phyloP scores from a whole-genome alignment of 2,329 filamentous ascomycete genomes.

The Pyrenophora graminea region DNA sequence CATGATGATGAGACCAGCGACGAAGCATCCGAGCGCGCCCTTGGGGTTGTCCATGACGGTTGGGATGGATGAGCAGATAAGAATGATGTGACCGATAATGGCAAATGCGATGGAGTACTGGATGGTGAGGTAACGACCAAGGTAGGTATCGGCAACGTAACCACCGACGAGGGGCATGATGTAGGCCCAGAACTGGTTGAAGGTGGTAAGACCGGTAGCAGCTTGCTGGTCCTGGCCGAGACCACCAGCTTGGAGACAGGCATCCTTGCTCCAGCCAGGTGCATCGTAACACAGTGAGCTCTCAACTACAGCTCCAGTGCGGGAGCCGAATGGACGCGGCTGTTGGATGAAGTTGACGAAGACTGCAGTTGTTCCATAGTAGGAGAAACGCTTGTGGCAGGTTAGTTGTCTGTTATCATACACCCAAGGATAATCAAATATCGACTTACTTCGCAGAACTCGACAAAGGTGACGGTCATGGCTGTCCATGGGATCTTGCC shows the following conservation, averaged over 20 bases:
- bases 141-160: conserved; percentile 61
- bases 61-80: conserved; percentile 60
- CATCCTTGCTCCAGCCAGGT: too few species aligned
- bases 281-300: too few species aligned
- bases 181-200: conserved; percentile 50
- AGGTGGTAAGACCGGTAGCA: conserved; percentile 43
- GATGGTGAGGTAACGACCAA: conserved; percentile 67
- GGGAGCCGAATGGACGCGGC: conserved; percentile 36
- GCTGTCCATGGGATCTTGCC: conserved; percentile 67
- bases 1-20: conserved; percentile 55
- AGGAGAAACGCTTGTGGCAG: too few species aligned
- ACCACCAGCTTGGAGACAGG: conserved; percentile 35
- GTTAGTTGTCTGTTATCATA: conserved; percentile 7
- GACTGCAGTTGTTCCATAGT: too few species aligned
- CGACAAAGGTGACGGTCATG: conserved; percentile 72
- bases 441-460: conserved; percentile 76
- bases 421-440: conserved; percentile 50
- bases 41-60: conserved; percentile 50
- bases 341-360: conserved; percentile 45
- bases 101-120: conserved; percentile 53
- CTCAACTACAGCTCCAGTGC: too few species aligned
- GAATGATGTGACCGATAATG: conserved; percentile 59
- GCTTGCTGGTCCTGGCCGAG: conserved; percentile 45
- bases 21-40: conserved; percentile 53
- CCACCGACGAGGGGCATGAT: conserved; percentile 55